Conservation (phyloP, 352 stramenopile genomes). For the Globisporangium rhizosaccharum region DNA sequence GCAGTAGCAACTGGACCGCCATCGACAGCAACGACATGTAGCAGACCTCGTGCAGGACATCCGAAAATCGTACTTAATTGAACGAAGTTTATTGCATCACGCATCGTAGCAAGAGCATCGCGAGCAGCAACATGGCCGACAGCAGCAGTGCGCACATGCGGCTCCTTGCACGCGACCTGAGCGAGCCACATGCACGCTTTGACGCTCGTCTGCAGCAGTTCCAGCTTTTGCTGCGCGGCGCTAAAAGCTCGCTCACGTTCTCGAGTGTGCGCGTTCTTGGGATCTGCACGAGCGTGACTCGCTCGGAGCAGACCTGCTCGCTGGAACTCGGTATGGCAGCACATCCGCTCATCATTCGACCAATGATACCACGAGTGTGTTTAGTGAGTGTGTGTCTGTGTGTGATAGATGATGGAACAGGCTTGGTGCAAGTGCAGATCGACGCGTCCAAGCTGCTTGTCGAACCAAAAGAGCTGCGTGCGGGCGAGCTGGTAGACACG, state of each 20-base stretch:
- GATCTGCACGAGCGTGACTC: slow-evolving; percentile 13
- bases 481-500: slow-evolving; percentile 25
- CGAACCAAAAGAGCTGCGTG: slow-evolving; percentile 12
- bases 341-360: no score
- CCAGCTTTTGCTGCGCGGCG: slow-evolving; percentile 12
- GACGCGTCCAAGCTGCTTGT: slow-evolving; percentile 3
- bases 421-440: slow-evolving; percentile 22
- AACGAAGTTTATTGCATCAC: not conserved
- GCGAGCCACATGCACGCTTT: slow-evolving; percentile 14
- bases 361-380: not conserved
- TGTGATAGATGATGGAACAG: slow-evolving; percentile 35
- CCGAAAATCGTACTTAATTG: no score
- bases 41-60: not conserved
- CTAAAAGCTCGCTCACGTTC: slow-evolving; percentile 5
- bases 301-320: slow-evolving; percentile 14
- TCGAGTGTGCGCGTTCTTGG: slow-evolving; percentile 26
- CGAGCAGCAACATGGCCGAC: not conserved
- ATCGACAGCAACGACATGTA: no score
- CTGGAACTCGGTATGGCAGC: slow-evolving; percentile 25
- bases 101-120: not conserved
- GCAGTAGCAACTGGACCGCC: not conserved
- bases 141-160: slow-evolving; percentile 8
- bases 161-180: slow-evolving; percentile 27
- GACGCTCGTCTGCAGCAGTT: slow-evolving; percentile 17
- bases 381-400: not conserved